Percentiles rank a stretch among this genome's conserved stretches.
Conservation (phyloP, 2,329 filamentous ascomycete genomes). For the Fusarium zealandicum region DNA sequence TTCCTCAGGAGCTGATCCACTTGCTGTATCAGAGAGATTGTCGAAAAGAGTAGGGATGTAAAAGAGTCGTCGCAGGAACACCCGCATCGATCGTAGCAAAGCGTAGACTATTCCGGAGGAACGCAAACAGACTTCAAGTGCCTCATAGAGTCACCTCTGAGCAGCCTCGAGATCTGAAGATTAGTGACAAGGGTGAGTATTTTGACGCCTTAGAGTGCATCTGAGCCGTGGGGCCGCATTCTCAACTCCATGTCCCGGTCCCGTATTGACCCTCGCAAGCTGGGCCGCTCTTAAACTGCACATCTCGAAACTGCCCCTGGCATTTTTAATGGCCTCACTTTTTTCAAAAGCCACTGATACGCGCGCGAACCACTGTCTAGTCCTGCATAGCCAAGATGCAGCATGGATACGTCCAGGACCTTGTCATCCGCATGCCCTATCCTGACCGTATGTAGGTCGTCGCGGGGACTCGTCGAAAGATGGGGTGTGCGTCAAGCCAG, state of each 20-base stretch:
- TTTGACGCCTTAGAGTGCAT: constrained; percentile 5
- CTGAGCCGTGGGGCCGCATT: no score
- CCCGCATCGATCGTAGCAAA: constrained; percentile 8
- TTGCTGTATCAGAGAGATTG: neutral
- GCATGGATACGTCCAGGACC: constrained; percentile 18
- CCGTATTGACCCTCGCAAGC: neutral
- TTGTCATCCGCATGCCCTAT: neutral
- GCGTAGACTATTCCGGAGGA: neutral
- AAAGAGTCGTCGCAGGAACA: neutral
- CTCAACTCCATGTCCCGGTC: constrained; percentile 3
- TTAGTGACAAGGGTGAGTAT: neutral
- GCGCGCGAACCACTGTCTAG: constrained; percentile 17
- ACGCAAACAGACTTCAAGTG: neutral
- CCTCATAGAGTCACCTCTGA: constrained; percentile 12
- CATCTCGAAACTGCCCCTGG: constrained; percentile 11
- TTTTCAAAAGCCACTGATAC: constrained; percentile 3
- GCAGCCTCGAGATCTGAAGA: constrained; percentile 10
- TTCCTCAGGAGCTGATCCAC: constrained; percentile 5
- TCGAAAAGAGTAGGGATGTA: no score
- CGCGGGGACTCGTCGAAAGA: constrained; percentile 4
- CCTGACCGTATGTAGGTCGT: neutral
- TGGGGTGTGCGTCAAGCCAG: constrained; percentile 8
- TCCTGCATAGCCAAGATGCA: constrained; percentile 3
- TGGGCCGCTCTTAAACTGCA: neutral
- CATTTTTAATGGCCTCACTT: constrained; percentile 4